Evolutionary conservation across 805 yeast genomes (phyloP), one percentile per base, ranked within the genome.

Genomic region (Nakazawaea siamensis): DNA sequence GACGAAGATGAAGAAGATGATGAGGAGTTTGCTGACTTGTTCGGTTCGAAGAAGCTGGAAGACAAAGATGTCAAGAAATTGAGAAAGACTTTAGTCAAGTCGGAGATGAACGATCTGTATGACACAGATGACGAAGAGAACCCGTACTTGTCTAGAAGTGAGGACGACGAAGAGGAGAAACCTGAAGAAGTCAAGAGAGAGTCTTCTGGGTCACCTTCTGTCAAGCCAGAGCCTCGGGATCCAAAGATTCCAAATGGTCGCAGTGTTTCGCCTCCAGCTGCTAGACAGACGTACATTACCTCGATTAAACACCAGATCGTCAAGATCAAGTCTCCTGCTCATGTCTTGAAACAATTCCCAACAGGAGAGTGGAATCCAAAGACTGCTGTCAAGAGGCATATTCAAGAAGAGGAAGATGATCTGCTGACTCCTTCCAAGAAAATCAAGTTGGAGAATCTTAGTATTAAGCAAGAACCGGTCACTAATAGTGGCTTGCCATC

Each of bases 21-120:
- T 35, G 80, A 74, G 27, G 76, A 73, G 28, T 62, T 76, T 39
- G 86, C 80, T 47, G 94, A 84, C 43, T 56, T 80, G 37, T 80
- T 80, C 46, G 83, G 74, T 39, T 47, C 51, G 9, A 75, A 77
- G 18, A 76, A 85, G 52, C 77, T 76, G 50, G 83, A 87, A 30
- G 95, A 88, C 57, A 85, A 82, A 50, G 96, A 86, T 54, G 97
- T 97, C 46, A 80, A 78, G 51, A 81, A 80, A 52, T 71, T 90
- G 41, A 76, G 86, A 47, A 82, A 82, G 55, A 87, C 92, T 2
- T 67, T 92, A 47, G 76, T 80, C 43, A 80, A 86, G 47, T 76
- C 90, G 20, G 97, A 90, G 54, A 78, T 85, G 56, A 80, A 80
- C 46, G 94, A 81, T 28, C 88, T 85, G 31, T 87, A 90, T 47